A percentile compares a stretch with the other conserved stretches of the same genome.
These are phyloP conservation scores for Triglochin maritima DNA, from an alignment of 106 monocot species.

Conservation along the genomic window DNA sequence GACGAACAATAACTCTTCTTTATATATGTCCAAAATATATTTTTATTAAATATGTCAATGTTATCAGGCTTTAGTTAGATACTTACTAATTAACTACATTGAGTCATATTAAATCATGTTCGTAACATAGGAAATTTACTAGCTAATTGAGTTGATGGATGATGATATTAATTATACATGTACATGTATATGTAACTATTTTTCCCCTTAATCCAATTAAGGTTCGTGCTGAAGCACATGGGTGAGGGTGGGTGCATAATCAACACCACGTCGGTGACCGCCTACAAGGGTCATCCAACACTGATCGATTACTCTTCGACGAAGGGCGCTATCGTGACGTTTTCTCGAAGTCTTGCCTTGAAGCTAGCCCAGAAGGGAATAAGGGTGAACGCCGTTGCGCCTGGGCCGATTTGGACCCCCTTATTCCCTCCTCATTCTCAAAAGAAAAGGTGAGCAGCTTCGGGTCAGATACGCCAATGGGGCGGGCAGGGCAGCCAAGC, in stretches of 20 bases:
- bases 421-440: conserved; percentile 55
- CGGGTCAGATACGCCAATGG: conserved; percentile 58
- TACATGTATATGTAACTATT: too few species aligned
- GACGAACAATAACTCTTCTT: too few species aligned
- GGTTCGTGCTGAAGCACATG: conserved; percentile 51
- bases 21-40: too few species aligned
- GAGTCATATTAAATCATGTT: too few species aligned
- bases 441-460: conserved; percentile 40
- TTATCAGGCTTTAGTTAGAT: too few species aligned
- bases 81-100: too few species aligned
- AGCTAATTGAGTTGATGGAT: too few species aligned
- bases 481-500: conserved; percentile 39
- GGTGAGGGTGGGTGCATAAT: conserved; percentile 36
- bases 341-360: conserved; percentile 45
- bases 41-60: too few species aligned
- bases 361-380: conserved; percentile 51
- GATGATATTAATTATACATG: too few species aligned
- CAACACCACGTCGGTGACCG: conserved; percentile 59
- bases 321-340: conserved; percentile 67
- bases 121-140: too few species aligned
- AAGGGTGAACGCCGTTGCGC: conserved; percentile 64
- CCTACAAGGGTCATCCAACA: conserved; percentile 45
- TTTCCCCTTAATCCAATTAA: too few species aligned
- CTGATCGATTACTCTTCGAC: conserved; percentile 65
- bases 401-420: conserved; percentile 68